These are phyloP conservation scores for Diophrys appendiculata DNA, from an alignment of 73 alveolate genomes.

Conservation along the genomic window DNA sequence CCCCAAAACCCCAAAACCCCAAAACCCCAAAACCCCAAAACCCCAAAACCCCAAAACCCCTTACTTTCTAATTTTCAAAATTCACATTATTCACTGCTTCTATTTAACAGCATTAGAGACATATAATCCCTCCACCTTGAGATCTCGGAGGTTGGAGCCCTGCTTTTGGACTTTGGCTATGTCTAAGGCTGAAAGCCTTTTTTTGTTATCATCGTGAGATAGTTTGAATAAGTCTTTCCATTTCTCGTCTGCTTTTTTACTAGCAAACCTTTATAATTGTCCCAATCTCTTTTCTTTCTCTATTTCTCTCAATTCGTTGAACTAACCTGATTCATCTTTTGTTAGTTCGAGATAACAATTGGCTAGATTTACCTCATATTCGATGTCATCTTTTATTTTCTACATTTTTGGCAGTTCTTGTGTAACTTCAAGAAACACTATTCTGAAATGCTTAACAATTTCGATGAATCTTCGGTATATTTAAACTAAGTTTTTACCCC, in stretches of 20 bases:
- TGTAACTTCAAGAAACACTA: neutral
- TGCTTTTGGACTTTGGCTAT: no score
- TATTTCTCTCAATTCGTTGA: neutral
- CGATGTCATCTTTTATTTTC: neutral
- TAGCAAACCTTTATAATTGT: neutral
- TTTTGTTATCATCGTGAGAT: no score
- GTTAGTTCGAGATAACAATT: neutral
- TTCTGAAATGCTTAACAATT: neutral
- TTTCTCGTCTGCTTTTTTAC: neutral
- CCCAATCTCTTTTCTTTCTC: neutral
- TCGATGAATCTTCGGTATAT: neutral
- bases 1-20: no score
- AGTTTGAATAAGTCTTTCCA: conserved; percentile 35
- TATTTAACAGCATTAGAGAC: no score
- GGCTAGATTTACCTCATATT: neutral
- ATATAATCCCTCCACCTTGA: no score
- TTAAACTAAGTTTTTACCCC: neutral
- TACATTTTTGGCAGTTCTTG: neutral
- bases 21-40: no score
- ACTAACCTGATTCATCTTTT: neutral
- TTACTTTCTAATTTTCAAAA: no score
- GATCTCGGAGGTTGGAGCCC: no score
- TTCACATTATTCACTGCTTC: no score
- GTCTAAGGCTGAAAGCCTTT: no score
- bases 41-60: no score